These are phyloP conservation scores for Clitoria ternatea DNA, from an alignment of 306 rosid genomes.

Conservation along the genomic window DNA sequence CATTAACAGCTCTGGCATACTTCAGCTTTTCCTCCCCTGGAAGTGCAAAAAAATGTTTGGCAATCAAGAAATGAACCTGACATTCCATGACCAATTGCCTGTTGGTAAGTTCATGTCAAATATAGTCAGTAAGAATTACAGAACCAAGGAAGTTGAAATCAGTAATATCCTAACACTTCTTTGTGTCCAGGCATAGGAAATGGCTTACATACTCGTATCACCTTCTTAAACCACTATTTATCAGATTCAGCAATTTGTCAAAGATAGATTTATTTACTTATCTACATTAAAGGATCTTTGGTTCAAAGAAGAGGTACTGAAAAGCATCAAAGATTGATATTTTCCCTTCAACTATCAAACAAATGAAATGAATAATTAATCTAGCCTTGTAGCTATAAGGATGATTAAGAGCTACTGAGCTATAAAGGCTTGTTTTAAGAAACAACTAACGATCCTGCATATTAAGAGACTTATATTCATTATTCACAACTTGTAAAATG, in stretches of 20 bases:
- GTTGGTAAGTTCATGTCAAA: not conserved
- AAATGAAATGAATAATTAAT: not conserved
- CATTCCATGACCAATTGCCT: constrained; percentile 74
- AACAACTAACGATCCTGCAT: too few relatives aligned
- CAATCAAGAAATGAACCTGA: constrained; percentile 48
- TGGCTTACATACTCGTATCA: not conserved
- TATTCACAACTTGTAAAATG: too few relatives aligned
- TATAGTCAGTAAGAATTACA: not conserved
- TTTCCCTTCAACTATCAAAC: too few relatives aligned
- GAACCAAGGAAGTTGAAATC: not conserved
- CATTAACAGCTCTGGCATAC: constrained; percentile 33
- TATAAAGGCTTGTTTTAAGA: too few relatives aligned
- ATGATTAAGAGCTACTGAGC: too few relatives aligned
- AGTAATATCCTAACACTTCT: not conserved
- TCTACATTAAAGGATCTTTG: not conserved
- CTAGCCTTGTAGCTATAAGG: too few relatives aligned
- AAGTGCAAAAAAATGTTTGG: constrained; percentile 54
- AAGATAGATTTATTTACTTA: not conserved
- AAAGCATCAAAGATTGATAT: too few relatives aligned
- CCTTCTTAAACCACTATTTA: not conserved
- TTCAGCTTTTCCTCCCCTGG: constrained; percentile 57
- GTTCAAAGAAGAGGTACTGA: not conserved
- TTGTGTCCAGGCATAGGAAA: not conserved
- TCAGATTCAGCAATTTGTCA: not conserved
- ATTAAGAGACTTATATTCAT: too few relatives aligned